Percentiles rank a stretch among this genome's conserved stretches.
Conservation (phyloP, 2,329 filamentous ascomycete genomes). For the Talaromyces sp. region DNA sequence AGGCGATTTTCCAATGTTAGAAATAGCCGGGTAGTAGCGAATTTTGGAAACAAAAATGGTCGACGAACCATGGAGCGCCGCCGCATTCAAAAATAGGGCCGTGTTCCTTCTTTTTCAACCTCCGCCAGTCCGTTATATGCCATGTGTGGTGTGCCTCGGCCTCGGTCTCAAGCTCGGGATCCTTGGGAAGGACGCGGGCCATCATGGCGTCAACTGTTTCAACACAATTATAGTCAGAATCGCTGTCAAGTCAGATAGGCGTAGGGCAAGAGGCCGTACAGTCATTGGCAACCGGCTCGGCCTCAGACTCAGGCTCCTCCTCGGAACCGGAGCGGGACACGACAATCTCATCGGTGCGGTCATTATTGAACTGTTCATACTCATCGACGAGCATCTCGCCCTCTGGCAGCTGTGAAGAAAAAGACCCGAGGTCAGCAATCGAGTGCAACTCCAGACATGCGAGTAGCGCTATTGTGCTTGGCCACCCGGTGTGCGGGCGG, state of each 20-base stretch:
- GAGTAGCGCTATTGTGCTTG: not conserved
- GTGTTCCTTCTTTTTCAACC: slow-evolving; percentile 71
- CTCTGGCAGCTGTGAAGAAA: slow-evolving; percentile 44
- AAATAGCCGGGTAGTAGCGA: not conserved
- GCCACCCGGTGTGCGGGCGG: not conserved
- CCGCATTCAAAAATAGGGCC: slow-evolving; percentile 83
- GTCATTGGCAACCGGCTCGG: slow-evolving; percentile 55
- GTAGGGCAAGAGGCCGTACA: slow-evolving; percentile 33
- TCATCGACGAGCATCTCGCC: slow-evolving; percentile 60
- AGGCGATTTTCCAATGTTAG: slow-evolving; percentile 19
- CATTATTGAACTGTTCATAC: slow-evolving; percentile 54
- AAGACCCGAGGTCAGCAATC: slow-evolving; percentile 23
- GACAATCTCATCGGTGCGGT: slow-evolving; percentile 58
- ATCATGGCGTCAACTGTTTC: slow-evolving; percentile 74
- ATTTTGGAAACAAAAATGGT: not conserved
- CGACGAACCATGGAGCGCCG: slow-evolving; percentile 73
- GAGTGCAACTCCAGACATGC: not conserved
- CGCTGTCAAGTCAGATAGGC: not conserved
- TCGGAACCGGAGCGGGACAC: slow-evolving; percentile 56
- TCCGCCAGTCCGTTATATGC: slow-evolving; percentile 80
- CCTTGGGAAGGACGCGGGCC: slow-evolving; percentile 66
- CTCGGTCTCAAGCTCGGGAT: slow-evolving; percentile 75
- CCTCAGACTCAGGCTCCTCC: slow-evolving; percentile 45
- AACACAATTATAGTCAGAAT: slow-evolving; percentile 13
- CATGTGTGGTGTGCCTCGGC: slow-evolving; percentile 75